Base-by-base conservation (phyloP, 108 stramenopile species). In the Asterionellopsis glacialis region DNA sequence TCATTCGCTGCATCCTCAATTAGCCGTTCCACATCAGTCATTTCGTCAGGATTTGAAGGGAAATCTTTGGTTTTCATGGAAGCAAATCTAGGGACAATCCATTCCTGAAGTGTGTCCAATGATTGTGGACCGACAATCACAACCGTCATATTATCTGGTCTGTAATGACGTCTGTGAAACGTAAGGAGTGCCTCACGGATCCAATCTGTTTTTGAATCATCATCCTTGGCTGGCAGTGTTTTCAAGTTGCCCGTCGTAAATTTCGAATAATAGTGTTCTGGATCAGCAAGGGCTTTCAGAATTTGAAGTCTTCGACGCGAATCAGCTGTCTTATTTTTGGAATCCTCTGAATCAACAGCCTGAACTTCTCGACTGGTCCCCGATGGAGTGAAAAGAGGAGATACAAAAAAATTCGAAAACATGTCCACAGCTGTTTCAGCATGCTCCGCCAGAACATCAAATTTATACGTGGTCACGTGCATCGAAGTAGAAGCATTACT, bases 281-380 rank as follows among this genome's bases (percentile, higher is more conserved):
- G 55, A 74, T 85, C 79, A 0, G 64, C 79, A 62, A 88, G 54
- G 50, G 70, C 79, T 60, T 94, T 94, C 33, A 94, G 60, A 51
- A 94, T 75, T 65, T 94, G 92, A 62, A 90, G 68, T 11, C 90
- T 72, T 45, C 90, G 72, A 15, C 90, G 53, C 15, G 64, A 80
- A 75, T 95, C 94, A 18, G 72, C 74, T 0, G 85, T 83, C 39
- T 84, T 67, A 67, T 90, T 95, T 63, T 96, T 96, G 53, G 82
- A 84, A 64, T 96, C 90, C 64, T 96, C 95, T 19, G 71, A 73
- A 63, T 92, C 88, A 6, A 96, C 90, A 1, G 95, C 95, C 14
- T 92, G 66, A 7, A 96, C 87, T 61, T 96, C 92, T 45, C 95
- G 69, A 0, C 45, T 51, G 0, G 88, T 89, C 0, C 90, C 89